Evolutionary conservation across 495 filamentous ascomycete genomes (phyloP), one percentile per base, ranked within the genome.

Genomic region (Apiosordaria backusii): DNA sequence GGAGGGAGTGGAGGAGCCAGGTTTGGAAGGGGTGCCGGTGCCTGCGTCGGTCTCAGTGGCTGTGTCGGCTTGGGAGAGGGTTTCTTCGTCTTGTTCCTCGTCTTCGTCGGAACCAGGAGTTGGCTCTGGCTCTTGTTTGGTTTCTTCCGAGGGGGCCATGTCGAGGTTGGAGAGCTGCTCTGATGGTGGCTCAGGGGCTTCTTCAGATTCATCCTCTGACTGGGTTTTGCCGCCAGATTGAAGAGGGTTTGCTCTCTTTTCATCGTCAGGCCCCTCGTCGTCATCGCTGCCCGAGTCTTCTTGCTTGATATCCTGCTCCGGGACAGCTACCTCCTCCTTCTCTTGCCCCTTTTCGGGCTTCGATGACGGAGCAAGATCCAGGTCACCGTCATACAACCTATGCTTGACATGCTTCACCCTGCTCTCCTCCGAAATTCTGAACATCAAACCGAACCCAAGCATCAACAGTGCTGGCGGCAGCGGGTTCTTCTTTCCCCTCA

Each of bases 401-500:
- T 93, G 88, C 71, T 88, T 92, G 35, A 88, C 83, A 78, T 97
- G 93, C 60, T 87, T 88, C 26, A 80, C 83, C 71, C 91, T 90
- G 72, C 92, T 96, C 66, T 95, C 90, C 67, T 96, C 91, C 72
- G 92, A 96, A 62, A 99, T 85, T 74, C 86, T 89, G 75, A 95
- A 99, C 75, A 97, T 80, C 52, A 97, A 83, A 4, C 85, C 92
- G 74, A 97, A 91, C 0, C 95, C 95, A 52, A 99, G 81, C 40
- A 96, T 80, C 40, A 98, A 80, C 71, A 94, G 92, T 10, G 94
- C 89, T 2, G 95, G 95, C 2, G 93, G 93, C 55, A 99, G 78
- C 70, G 89, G 93, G 68, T 96, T 96, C 77, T 96, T 96, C 75
- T 90, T 89, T 9, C 94, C 94, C 60, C 85, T 84, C 45, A 97